Evolutionary conservation across 1,139 yeast species (phyloP), one percentile per base, ranked within the genome.

Genomic region (Debaryomyces coudertii): DNA sequence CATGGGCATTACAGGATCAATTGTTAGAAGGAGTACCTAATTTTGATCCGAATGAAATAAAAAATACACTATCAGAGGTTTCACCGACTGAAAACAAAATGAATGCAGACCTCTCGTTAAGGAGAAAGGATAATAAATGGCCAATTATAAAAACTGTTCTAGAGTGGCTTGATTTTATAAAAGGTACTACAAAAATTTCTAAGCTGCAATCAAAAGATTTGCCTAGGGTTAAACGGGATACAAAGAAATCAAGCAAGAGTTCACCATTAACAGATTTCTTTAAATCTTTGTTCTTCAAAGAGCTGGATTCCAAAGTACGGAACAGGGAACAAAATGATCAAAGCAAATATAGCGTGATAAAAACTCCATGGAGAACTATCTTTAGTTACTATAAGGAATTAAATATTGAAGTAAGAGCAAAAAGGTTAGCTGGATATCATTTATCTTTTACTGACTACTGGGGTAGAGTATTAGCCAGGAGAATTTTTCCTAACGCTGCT

Each of bases 371-470:
- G 47, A 68, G 63, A 40, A 66, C 66, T 15, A 62, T 74, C 4
- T 58, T 80, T 24, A 57, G 68, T 5, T 81, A 73, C 52, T 83
- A 82, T 58, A 65, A 70, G 41, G 68, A 67, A n/a, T 60, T 84
- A n/a, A 81, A 80, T 50, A 66, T 73, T 31, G 81, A 80, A 50
- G 77, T 76, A 1, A 66, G 79, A 39, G 64, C 77, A 8, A 83
- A 83, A 53, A 78, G 74, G 49, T 46, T 61, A 7, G 70, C 73
- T 0, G 89, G 89, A 1, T 82, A 74, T 51, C 74, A 75, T 15
- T 66, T 84, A 1, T 79, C 88, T 0, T 69, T 85, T 31, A 81
- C 87, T 1, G 90, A 85, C 58, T 77, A 83, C 47, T 83, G 85
- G 84, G 89, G 88, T 0, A 68, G 84, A 50, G 85, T 87, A 1